phyloP scores from a whole-genome alignment of 2,329 filamentous ascomycete species.

The Diaporthe amygdali region DNA sequence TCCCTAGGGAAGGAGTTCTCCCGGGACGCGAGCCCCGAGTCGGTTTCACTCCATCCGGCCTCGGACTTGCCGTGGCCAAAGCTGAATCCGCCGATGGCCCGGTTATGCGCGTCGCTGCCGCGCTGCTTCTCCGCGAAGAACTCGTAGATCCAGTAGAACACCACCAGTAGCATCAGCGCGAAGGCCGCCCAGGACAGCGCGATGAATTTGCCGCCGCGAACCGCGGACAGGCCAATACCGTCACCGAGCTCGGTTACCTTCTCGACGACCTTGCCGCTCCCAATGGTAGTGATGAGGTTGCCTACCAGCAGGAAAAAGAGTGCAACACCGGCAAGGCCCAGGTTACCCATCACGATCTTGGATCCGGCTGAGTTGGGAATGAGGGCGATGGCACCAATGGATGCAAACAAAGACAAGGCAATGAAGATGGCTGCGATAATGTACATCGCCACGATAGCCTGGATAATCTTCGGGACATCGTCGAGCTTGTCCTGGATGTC shows the following conservation, averaged over 20 bases:
- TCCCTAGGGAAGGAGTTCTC: background rate
- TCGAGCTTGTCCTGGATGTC: slow-evolving; percentile 26
- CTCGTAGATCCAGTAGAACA: slow-evolving; percentile 15
- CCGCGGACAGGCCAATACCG: slow-evolving; percentile 49
- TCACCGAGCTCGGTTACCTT: slow-evolving; percentile 48
- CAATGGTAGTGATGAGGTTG: slow-evolving; percentile 50
- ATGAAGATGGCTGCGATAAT: slow-evolving; percentile 27
- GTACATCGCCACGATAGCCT: slow-evolving; percentile 29
- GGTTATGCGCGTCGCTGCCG: background rate
- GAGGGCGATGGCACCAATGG: slow-evolving; percentile 23
- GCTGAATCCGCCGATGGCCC: background rate
- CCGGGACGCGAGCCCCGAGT: background rate
- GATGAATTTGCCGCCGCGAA: slow-evolving; percentile 49
- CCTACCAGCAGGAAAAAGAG: slow-evolving; percentile 44
- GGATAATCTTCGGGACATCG: slow-evolving; percentile 24
- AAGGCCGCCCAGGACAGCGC: slow-evolving; percentile 53
- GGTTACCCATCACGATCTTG: slow-evolving; percentile 41
- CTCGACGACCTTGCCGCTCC: slow-evolving; percentile 45
- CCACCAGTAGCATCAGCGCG: slow-evolving; percentile 45
- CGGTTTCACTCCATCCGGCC: background rate
- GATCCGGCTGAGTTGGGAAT: slow-evolving; percentile 17
- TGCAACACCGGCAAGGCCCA: slow-evolving; percentile 41
- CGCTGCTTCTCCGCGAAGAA: slow-evolving; percentile 18
- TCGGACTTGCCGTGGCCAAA: background rate
- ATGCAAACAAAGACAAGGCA: slow-evolving; percentile 26